phyloP scores from a whole-genome alignment of 805 yeast genomes.

The Wickerhamomyces sydowiorum region DNA sequence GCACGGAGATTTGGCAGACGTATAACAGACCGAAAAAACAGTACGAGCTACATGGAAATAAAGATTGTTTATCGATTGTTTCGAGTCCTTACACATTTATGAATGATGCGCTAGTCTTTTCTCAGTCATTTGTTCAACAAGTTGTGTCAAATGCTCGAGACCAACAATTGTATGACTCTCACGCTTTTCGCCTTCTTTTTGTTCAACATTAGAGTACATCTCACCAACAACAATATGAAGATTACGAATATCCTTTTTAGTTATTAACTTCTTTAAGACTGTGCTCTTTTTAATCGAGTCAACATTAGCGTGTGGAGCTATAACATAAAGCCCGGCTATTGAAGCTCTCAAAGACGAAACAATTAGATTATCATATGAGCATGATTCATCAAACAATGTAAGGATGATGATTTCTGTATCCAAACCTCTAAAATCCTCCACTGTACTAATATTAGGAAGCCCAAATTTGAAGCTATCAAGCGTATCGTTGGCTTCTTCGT shows the following conservation, averaged over 20 bases:
- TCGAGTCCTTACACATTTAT: too few relatives aligned
- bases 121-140: not conserved
- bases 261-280: too few relatives aligned
- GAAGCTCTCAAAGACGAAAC: not conserved
- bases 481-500: not conserved
- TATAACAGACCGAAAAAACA: too few relatives aligned
- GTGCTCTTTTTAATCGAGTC: not conserved
- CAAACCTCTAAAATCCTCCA: not conserved
- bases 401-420: conserved; percentile 4
- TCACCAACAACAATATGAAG: not conserved
- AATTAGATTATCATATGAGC: not conserved
- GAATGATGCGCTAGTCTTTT: not conserved
- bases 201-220: not conserved
- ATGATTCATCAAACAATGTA: not conserved
- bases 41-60: too few relatives aligned
- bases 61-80: too few relatives aligned
- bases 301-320: not conserved
- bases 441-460: conserved; percentile 1
- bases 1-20: too few relatives aligned
- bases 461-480: not conserved
- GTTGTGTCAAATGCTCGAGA: not conserved
- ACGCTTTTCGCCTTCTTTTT: not conserved
- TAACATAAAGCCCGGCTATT: not conserved
- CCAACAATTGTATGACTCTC: not conserved
- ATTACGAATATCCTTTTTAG: not conserved